Evolutionary conservation across 768 basidiomycete genomes (phyloP), one percentile per base, ranked within the genome.

Genomic region (Atractiella rhizophila): DNA sequence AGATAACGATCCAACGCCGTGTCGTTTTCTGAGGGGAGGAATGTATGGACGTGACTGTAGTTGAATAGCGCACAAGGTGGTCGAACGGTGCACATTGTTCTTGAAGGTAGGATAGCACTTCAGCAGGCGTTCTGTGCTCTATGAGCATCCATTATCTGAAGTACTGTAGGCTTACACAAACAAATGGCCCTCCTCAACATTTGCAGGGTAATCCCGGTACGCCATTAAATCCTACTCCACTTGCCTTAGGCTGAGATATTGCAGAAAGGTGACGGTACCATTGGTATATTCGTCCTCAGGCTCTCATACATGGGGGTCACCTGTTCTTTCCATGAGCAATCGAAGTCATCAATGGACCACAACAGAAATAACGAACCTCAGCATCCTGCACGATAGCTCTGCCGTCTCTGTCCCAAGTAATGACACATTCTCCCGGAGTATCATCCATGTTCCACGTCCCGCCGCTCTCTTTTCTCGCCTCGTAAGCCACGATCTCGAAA

Each of bases 101-200:
- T 32, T 47, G 39, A 30, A 53, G 46, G 42, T 53, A 53, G 21
- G 30, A 10, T 23, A 45, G 45, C 1, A 53, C 49, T 26, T 48
- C 39, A 12, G 35, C 33, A 31, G 50, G 47, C 0, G 29, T n/a
- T 2, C 35, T 35, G 37, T n/a, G n/a, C n/a, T n/a, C n/a, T n/a
- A n/a, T n/a, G n/a, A n/a, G n/a, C n/a, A n/a, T n/a, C n/a, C n/a
- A n/a, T n/a, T n/a, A n/a, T n/a, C n/a, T n/a, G n/a, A n/a, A n/a
- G n/a, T n/a, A n/a, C n/a, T n/a, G n/a, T n/a, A n/a, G n/a, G n/a
- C n/a, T n/a, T n/a, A n/a, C n/a, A n/a, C n/a, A n/a, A n/a, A n/a
- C n/a, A n/a, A n/a, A n/a, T 32, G 20, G 23, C 9, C 37, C 37
- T 30, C 12, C 5, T 5, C 5, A 6, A 4, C 12, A 21, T 35